phyloP scores from a whole-genome alignment of 257 asterid genomes.

The Linderniella brevidens region DNA sequence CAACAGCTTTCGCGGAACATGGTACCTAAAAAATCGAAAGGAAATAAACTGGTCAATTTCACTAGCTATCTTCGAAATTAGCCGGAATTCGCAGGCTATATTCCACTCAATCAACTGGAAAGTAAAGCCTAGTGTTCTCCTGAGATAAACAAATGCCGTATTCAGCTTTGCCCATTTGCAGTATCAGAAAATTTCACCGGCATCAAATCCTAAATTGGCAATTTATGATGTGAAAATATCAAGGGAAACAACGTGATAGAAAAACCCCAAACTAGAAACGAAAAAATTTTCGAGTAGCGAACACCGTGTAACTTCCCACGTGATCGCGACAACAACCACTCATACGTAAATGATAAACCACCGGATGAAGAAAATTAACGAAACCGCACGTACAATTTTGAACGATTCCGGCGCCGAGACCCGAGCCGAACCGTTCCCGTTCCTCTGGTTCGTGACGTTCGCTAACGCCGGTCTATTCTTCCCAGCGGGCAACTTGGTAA shows the following conservation, averaged over 20 bases:
- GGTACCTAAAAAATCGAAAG: conserved; percentile 46
- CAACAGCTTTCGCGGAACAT: conserved; percentile 38
- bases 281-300: too few species aligned
- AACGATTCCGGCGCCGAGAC: conserved; percentile 25
- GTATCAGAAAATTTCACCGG: too few species aligned
- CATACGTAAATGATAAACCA: background rate
- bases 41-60: too few species aligned
- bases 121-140: too few species aligned
- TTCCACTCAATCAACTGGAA: too few species aligned
- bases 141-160: too few species aligned
- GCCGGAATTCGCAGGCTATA: background rate
- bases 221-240: too few species aligned
- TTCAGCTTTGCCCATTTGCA: too few species aligned
- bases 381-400: conserved; percentile 34
- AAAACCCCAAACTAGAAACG: too few species aligned
- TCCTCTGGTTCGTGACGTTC: conserved; percentile 55
- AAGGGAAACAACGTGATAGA: too few species aligned
- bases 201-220: too few species aligned
- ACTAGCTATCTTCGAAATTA: background rate
- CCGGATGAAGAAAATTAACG: conserved; percentile 5
- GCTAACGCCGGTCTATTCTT: conserved; percentile 76
- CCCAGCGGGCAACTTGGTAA: conserved; percentile 21
- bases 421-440: conserved; percentile 16
- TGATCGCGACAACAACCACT: background rate
- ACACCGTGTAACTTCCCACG: background rate